Base-by-base conservation (phyloP, 257 asterid species). In the Gentiana macrophylla region DNA sequence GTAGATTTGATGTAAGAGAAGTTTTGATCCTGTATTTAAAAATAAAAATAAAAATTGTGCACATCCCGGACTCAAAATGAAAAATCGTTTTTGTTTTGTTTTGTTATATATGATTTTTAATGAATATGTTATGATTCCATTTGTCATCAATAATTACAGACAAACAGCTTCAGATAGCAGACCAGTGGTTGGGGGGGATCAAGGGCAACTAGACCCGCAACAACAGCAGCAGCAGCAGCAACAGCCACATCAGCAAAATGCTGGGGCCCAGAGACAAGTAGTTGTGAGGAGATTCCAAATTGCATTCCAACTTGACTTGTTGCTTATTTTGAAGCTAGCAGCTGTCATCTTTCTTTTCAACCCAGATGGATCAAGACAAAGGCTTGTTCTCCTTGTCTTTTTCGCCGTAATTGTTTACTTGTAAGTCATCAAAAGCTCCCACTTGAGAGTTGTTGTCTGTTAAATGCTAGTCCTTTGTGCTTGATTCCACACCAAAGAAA, bases 331-430 rank as follows among this genome's bases (percentile, higher is more conserved):
- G 55, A 90, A 90, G 82, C 74, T 90, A 74, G 91, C 81, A 12
- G 97, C 97, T 15, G 96, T 86, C 55, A 84, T 90, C 67, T 90
- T 86, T 72, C 77, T 90, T 88, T 86, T 90, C 66, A 90, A 84
- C 77, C 97, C 86, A 77, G 96, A 90, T 72, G 97, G 97, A 64
- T 90, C 97, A 34, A 79, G 71, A 50, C 94, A 84, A 66, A 86
- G 94, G 75, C 91, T 90, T 61, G 75, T 78, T 70, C 83, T 90
- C 65, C 94, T 90, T 13, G 82, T 84, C 65, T 77, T 90, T 70
- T 75, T 84, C 60, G 95, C 96, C 51, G 70, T 82, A 46, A 65
- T 90, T 67, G 80, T 90, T 57, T 90, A 90, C 76, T 77, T 90
- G 97, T 90, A 77, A 73, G 97, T 70, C 37, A n/a, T 66, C 47